These are phyloP conservation scores for Pythium apleroticum DNA, from an alignment of 352 stramenopile species.

Conservation along the genomic window DNA sequence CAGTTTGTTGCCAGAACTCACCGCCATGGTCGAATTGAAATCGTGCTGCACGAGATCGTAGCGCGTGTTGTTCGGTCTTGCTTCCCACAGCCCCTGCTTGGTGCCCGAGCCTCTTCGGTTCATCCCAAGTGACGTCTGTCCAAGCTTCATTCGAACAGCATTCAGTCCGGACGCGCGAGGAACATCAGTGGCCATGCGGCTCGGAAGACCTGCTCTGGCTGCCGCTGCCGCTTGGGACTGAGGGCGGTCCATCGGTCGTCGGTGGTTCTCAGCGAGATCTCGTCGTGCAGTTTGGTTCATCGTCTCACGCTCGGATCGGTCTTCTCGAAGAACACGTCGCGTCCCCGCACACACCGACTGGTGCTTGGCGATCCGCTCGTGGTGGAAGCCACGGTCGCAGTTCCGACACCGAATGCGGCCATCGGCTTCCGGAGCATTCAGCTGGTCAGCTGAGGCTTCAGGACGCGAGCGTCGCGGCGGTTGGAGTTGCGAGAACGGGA, in stretches of 20 bases:
- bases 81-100: not conserved
- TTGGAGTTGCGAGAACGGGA: not conserved
- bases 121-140: not conserved
- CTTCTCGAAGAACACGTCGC: constrained; percentile 1
- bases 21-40: constrained; percentile 11
- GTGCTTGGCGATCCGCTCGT: constrained; percentile 67
- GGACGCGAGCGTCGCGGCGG: not conserved
- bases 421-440: constrained; percentile 48
- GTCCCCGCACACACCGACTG: constrained; percentile 51
- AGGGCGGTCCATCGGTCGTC: not conserved
- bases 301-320: not conserved
- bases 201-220: not conserved
- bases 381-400: constrained; percentile 52
- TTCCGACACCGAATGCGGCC: constrained; percentile 56
- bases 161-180: not conserved
- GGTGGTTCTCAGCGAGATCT: not conserved
- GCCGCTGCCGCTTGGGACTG: not conserved
- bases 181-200: not conserved
- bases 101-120: not conserved
- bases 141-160: not conserved
- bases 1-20: not conserved
- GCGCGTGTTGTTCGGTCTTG: not conserved
- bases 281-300: not conserved
- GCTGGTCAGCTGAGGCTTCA: constrained; percentile 9
- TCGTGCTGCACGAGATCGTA: constrained; percentile 23